Base-by-base conservation (phyloP, 495 filamentous ascomycete species). In the Aspergillus baeticus region DNA sequence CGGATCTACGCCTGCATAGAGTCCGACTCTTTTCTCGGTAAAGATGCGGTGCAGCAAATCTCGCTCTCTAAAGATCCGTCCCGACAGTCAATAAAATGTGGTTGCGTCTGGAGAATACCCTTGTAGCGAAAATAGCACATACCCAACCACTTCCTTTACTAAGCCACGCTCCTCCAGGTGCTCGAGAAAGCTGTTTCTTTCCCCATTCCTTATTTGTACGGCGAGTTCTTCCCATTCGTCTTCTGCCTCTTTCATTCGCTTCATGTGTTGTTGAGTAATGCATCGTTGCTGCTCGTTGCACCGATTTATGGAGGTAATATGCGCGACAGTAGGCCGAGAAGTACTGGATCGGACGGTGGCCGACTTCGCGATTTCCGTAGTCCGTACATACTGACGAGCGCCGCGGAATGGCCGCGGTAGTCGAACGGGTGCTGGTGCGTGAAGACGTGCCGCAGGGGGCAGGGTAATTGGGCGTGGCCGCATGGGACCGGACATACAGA, bases 1-100 rank as follows among this genome's bases (percentile, higher is more conserved):
- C 11, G 94, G 92, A 63, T 99, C 94, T 45, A 99, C 80, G 54
- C 94, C 94, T 36, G 88, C 87, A 65, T 99, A 99, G 47, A 85
- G 85, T 29, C 88, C 89, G 51, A 88, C 80, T 55, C 88, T 78
- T 64, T 86, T 87, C 34, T 77, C 68, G 6, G 80, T 86, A 70
- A 97, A 81, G 10, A 95, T 66, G 45, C 78, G 76, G 38, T 90
- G 79, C 31, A 98, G 77, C n/a, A 80, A 73, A 10, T 88, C 79
- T 18, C 86, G 81, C 64, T 75, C 78, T 18, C 80, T 86, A 55
- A 21, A 63, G 49, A 39, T 26, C 33, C 49, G 1, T 33, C 63
- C 41, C 65, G 44, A 20, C 44, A 55, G 34, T 57, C 49, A 62
- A 45, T 33, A 10, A 23, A n/a, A 51, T 38, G 44, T 41, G n/a